Evolutionary conservation across 805 yeast species (phyloP), one percentile per base, ranked within the genome.

Genomic region (Lachancea kluyveri): DNA sequence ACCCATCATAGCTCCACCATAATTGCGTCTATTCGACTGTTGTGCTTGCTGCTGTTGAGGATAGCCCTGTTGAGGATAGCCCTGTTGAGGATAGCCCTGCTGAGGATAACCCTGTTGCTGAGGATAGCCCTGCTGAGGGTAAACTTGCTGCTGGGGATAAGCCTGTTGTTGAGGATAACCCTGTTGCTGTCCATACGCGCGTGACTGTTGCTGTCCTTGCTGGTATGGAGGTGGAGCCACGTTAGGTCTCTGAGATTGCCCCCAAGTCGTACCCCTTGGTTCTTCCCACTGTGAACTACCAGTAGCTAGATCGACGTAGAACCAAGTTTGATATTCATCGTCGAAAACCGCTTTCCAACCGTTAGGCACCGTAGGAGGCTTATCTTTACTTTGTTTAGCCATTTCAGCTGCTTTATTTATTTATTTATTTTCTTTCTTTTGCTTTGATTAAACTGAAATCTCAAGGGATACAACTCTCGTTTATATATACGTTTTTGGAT

Each of bases 241-340:
- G 6, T 46, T 59, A 4, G 36, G 17, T 8, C 30, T 31, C 11
- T 32, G 21, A 24, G 30, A 32, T 8, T 26, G 46, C 4, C 41
- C 33, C 52, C 71, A 70, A 2, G 44, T 52, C 0, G 84, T 73
- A 1, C 80, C 80, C 8, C 39, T 37, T 10, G 96, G 96, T 9
- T 77, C 74, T 32, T 84, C 95, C 97, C 97, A 90, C 57, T 87
- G 96, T 0, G 95, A 84, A 43, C 74, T 64, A 38, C 82, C 79
- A 9, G 84, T 72, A 10, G 66, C 49, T 42, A 82, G 60, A 46
- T 86, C 67, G n/a, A 90, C 95, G 49, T 77, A 90, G 56, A 78
- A 90, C 77, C 79, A 85, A 2, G 81, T 74, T 30, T 69, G 66
- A 52, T 81, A 81, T 36, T 77, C 65, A 8, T 76, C 78, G 50